Base-by-base conservation (phyloP, 768 basidiomycete genomes). In the Kockovaella imperatae region DNA sequence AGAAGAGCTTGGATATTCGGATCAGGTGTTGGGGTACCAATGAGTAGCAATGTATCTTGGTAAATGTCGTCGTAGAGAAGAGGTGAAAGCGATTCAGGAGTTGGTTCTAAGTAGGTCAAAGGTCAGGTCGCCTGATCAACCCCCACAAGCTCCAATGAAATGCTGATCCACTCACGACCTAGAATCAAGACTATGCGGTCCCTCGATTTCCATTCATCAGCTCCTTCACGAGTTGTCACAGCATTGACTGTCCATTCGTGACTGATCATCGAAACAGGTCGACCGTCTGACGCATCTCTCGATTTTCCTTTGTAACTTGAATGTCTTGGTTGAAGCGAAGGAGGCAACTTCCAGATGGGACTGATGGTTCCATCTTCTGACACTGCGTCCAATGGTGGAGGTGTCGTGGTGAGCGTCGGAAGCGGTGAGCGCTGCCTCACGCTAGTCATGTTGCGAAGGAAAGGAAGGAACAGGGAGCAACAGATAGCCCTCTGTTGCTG, bases 51-150 rank as follows among this genome's bases (percentile, higher is more conserved):
- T 7, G 61, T 63, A 18, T 51, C 40, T 15, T 52, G 24, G 32
- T 55, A 63, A 5, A 45, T 28, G 4, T 58, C 56, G 35, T 59
- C 51, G 42, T 54, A 56, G 23, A 63, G 48, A 7, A 63, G 43
- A 1, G 61, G 58, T 18, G 55, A 47, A 7, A 63, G 49, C 3
- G 58, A 40, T 6, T 49, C 50, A 18, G 49, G 24, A 3, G 61
- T 53, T 5, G 53, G 31, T 25, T 35, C 60, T 62, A 28, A 5
- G 2, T n/a, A 31, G 29, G 43, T 14, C 31, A 39, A 13, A 6
- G 13, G 7, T 11, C 10, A 42, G 10, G 10, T 11, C n/a, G n/a
- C 28, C 40, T 42, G 23, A 23, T 42, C 18, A 42, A n/a, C n/a
- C n/a, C n/a, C n/a, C n/a, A n/a, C n/a, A n/a, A n/a, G n/a, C n/a